Conservation (phyloP, 495 filamentous ascomycete species). For the Gamarada debralockiae region DNA sequence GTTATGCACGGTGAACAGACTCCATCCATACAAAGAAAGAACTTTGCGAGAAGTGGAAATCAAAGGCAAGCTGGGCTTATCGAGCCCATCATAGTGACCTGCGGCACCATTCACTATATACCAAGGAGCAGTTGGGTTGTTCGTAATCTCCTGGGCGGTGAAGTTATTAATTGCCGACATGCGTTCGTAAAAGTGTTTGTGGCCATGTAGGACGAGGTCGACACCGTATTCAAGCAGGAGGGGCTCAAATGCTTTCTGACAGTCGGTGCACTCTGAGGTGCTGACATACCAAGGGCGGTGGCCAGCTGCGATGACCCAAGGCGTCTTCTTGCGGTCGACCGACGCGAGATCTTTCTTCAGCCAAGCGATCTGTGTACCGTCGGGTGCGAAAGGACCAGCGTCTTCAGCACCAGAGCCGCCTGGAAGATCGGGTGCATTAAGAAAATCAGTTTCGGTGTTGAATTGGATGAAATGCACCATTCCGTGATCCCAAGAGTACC, state of each 20-base stretch:
- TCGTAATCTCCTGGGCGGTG: conserved; percentile 31
- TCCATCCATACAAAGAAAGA: too few relatives aligned
- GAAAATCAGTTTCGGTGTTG: conserved; percentile 51
- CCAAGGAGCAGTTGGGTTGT: conserved; percentile 44
- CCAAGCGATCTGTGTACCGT: conserved; percentile 40
- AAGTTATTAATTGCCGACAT: conserved; percentile 36
- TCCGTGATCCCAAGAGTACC: conserved; percentile 56
- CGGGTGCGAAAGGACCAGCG: conserved; percentile 43
- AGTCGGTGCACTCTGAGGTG: conserved; percentile 31
- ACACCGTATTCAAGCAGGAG: conserved; percentile 46
- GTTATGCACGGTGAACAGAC: too few relatives aligned
- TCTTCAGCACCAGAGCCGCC: conserved; percentile 42
- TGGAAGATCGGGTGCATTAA: conserved; percentile 29
- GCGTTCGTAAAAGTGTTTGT: conserved; percentile 36
- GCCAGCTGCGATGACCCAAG: conserved; percentile 48
- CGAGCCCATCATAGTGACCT: conserved; percentile 44
- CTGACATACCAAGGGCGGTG: conserved; percentile 47
- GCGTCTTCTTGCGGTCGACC: conserved; percentile 46
- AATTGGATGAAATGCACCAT: conserved; percentile 48
- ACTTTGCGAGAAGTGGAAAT: not conserved
- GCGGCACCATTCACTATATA: conserved; percentile 46
- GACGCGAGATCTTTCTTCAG: conserved; percentile 42
- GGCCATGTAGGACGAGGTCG: conserved; percentile 47
- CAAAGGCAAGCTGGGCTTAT: conserved; percentile 9
- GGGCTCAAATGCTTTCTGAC: conserved; percentile 44